Conservation (phyloP, 1,284 basidiomycete genomes). For the Mrakiaceae sp. region DNA sequence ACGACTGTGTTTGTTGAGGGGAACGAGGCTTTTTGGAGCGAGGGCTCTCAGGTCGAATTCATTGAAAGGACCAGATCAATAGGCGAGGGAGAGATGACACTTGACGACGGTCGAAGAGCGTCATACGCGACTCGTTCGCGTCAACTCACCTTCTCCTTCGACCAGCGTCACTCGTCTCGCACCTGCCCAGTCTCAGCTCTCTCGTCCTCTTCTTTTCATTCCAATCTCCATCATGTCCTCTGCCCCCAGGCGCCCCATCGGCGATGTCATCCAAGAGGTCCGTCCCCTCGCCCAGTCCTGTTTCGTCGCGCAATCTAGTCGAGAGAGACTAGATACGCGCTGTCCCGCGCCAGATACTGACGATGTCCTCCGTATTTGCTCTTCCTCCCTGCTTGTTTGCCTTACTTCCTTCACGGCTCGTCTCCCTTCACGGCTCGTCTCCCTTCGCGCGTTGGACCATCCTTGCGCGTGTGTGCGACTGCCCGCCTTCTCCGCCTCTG, state of each 20-base stretch:
- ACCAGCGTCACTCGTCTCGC: background rate
- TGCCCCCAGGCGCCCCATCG: background rate
- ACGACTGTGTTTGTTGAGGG: background rate
- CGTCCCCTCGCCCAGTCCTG: background rate
- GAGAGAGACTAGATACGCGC: background rate
- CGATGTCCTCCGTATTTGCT: too few relatives aligned
- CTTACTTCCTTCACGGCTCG: background rate
- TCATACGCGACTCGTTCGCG: background rate
- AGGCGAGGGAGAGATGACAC: background rate
- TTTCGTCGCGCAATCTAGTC: background rate
- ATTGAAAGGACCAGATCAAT: background rate
- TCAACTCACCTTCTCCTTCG: background rate
- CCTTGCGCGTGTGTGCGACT: too few relatives aligned
- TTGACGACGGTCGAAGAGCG: background rate
- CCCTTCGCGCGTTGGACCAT: background rate
- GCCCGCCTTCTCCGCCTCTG: too few relatives aligned
- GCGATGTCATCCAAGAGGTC: slow-evolving; percentile 3
- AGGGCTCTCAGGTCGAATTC: too few relatives aligned
- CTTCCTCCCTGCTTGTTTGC: background rate
- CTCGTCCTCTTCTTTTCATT: background rate
- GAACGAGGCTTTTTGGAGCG: background rate
- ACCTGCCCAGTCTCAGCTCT: background rate
- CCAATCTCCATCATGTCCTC: background rate
- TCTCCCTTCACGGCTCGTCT: background rate
- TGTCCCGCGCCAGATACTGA: too few relatives aligned